Evolutionary conservation across 331 rosid genomes (phyloP).

Genomic region (Saraca asoca): DNA sequence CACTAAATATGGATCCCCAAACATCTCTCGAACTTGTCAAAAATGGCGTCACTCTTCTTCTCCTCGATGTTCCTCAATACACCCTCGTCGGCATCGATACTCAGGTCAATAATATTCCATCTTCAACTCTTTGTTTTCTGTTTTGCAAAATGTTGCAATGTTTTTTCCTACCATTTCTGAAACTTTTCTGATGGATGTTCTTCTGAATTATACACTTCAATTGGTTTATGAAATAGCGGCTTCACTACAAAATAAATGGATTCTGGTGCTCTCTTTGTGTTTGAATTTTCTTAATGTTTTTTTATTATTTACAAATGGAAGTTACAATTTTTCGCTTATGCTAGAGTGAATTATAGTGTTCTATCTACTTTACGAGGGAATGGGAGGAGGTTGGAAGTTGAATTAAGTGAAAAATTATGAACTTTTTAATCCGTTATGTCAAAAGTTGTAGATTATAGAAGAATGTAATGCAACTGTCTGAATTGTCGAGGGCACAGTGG

Average conservation of each 20-base stretch:
- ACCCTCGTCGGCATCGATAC: slow-evolving; percentile 83
- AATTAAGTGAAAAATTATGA: neutral
- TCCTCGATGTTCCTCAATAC: slow-evolving; percentile 82
- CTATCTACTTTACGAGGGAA: neutral
- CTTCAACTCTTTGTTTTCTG: neutral
- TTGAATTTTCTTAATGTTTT: neutral
- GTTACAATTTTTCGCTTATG: neutral
- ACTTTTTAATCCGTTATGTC: neutral
- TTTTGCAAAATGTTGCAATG: neutral
- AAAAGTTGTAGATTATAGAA: slow-evolving; percentile 12
- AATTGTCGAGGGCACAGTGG: no score
- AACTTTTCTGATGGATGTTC: neutral
- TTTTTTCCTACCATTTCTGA: no score
- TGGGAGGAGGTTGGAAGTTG: neutral
- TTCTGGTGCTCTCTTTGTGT: no score
- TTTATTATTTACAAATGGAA: neutral
- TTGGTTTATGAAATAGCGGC: no score
- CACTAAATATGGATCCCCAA: slow-evolving; percentile 55
- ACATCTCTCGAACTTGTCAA: slow-evolving; percentile 66
- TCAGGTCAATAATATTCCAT: slow-evolving; percentile 45
- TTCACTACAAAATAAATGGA: no score
- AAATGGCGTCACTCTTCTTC: slow-evolving; percentile 68
- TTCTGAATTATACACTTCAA: neutral
- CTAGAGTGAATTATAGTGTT: neutral
- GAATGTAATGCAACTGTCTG: no score